Conservation (phyloP, 345 rosid genomes). For the Eucalyptus curtisii region DNA sequence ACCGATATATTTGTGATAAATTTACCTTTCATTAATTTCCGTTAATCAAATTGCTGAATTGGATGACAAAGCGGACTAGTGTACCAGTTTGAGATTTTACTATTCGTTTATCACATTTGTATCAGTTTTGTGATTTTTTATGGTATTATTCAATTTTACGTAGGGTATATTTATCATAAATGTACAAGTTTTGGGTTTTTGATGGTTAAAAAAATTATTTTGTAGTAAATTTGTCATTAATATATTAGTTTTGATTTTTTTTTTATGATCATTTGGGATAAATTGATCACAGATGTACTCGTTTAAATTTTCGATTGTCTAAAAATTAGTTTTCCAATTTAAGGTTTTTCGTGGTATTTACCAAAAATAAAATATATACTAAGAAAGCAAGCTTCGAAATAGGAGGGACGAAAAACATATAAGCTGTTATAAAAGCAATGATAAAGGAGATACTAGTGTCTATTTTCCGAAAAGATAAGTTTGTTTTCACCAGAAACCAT, state of each 20-base stretch:
- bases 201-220: too few relatives aligned
- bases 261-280: too few relatives aligned
- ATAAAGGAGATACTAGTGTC: neutral
- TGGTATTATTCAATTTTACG: too few relatives aligned
- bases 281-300: fast-evolving
- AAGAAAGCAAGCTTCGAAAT: neutral
- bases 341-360: neutral
- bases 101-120: fast-evolving
- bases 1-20: fast-evolving
- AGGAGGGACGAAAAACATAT: neutral
- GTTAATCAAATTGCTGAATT: too few relatives aligned
- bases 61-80: fast-evolving
- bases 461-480: neutral
- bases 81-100: fast-evolving
- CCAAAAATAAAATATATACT: too few relatives aligned
- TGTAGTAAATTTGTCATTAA: too few relatives aligned
- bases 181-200: too few relatives aligned
- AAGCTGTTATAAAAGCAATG: neutral
- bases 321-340: too few relatives aligned
- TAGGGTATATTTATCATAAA: too few relatives aligned
- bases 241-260: too few relatives aligned
- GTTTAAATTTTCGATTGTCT: too few relatives aligned
- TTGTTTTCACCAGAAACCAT: neutral
- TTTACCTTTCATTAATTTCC: fast-evolving
- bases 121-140: too few relatives aligned